Conservation (phyloP, 1,139 yeast genomes). For the Yamadazyma mexicana region DNA sequence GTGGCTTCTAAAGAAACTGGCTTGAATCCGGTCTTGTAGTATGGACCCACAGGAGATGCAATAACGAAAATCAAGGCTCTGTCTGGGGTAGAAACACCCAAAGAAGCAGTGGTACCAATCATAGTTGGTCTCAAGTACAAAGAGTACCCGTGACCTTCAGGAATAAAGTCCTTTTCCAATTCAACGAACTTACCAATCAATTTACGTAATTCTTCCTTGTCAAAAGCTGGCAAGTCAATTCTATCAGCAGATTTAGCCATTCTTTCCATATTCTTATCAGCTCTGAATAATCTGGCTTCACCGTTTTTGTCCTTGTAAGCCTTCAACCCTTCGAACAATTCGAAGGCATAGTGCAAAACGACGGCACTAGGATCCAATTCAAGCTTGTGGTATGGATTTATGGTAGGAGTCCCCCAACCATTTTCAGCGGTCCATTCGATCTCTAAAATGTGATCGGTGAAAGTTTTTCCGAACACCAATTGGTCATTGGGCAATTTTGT, state of each 20-base stretch:
- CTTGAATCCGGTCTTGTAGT: conserved; percentile 86
- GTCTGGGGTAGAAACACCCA: conserved; percentile 82
- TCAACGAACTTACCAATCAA: conserved; percentile 72
- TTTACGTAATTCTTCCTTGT: conserved; percentile 71
- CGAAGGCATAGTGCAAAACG: conserved; percentile 94
- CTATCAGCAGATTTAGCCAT: conserved; percentile 86
- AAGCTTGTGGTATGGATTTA: conserved; percentile 79
- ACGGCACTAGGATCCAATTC: conserved; percentile 80
- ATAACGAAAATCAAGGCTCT: conserved; percentile 81
- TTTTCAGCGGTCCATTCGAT: conserved; percentile 73
- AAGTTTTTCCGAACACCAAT: conserved; percentile 81
- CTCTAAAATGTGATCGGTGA: conserved; percentile 89
- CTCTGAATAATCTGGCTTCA: conserved; percentile 80
- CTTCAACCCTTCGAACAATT: conserved; percentile 94
- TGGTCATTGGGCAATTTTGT: conserved; percentile 67
- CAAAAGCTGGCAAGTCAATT: conserved; percentile 85
- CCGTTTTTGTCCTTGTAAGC: conserved; percentile 78
- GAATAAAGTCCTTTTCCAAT: conserved; percentile 75
- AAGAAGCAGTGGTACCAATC: conserved; percentile 85
- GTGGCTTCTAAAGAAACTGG: conserved; percentile 94
- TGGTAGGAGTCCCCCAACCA: conserved; percentile 89
- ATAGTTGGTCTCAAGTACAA: conserved; percentile 91
- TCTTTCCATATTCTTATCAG: conserved; percentile 87
- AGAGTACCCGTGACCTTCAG: conserved; percentile 83
- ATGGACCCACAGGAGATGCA: conserved; percentile 95